Evolutionary conservation across 108 stramenopile genomes (phyloP).

Genomic region (Pelagomonas calceolata): DNA sequence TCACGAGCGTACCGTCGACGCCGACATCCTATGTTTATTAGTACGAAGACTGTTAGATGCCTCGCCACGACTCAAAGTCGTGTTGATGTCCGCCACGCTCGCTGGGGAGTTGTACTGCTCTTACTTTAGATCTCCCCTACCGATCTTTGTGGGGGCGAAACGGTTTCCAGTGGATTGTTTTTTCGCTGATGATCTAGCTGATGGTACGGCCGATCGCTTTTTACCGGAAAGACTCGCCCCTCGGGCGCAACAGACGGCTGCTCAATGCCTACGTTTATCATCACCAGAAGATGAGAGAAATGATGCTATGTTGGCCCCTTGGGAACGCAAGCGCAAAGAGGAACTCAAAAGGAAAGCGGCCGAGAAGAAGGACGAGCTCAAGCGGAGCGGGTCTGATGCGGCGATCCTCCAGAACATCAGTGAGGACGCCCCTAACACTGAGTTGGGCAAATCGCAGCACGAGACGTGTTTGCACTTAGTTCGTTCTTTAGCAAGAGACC

Average conservation of each 20-base stretch:
- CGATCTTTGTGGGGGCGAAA: slow-evolving; percentile 67
- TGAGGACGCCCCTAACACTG: not conserved
- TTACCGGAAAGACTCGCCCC: not conserved
- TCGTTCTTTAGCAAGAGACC: not conserved
- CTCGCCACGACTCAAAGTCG: slow-evolving; percentile 58
- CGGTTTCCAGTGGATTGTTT: slow-evolving; percentile 63
- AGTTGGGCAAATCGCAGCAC: not conserved
- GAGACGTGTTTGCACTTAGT: not conserved
- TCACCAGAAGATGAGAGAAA: not conserved
- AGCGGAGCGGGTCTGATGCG: too few relatives aligned
- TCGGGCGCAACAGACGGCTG: not conserved
- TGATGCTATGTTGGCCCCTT: not conserved
- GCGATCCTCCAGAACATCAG: not conserved
- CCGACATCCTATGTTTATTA: slow-evolving; percentile 63
- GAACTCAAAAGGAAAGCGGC: not conserved
- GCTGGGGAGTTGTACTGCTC: slow-evolving; percentile 62
- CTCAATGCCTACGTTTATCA: not conserved
- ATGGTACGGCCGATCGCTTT: slow-evolving; percentile 11
- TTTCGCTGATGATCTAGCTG: slow-evolving; percentile 60
- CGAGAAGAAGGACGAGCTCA: too few relatives aligned
- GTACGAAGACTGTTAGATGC: slow-evolving; percentile 55
- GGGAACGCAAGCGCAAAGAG: not conserved
- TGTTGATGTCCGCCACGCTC: slow-evolving; percentile 85
- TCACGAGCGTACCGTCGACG: slow-evolving; percentile 67
- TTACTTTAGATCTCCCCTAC: slow-evolving; percentile 56